phyloP scores from a whole-genome alignment of 1,284 basidiomycete species.

The Gomphus bonarii region DNA sequence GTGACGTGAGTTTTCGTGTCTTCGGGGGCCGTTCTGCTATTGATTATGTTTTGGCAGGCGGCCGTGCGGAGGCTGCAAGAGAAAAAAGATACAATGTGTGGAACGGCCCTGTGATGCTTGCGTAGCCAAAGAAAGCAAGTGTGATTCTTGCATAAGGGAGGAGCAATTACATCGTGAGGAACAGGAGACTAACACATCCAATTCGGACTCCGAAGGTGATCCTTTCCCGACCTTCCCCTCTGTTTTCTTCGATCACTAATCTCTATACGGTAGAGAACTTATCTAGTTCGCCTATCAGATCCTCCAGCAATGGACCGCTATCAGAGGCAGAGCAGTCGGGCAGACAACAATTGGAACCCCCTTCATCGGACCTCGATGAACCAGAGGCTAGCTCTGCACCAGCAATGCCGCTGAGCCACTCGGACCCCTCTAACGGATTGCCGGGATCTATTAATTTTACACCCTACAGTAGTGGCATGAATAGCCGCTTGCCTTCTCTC shows the following conservation, averaged over 20 bases:
- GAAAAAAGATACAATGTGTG: background rate
- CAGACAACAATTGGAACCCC: background rate
- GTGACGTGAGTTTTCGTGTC: background rate
- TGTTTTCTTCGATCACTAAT: background rate
- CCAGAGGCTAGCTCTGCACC: background rate
- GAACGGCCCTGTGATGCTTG: background rate
- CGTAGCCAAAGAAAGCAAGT: background rate
- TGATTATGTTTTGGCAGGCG: background rate
- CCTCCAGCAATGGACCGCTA: background rate
- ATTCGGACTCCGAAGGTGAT: background rate
- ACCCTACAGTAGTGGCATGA: background rate
- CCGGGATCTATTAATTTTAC: background rate
- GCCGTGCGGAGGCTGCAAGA: constrained; percentile 2
- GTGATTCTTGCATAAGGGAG: background rate
- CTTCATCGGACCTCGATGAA: background rate
- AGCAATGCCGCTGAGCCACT: background rate
- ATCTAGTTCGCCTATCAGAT: background rate
- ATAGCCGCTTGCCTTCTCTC: background rate
- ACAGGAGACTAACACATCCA: background rate
- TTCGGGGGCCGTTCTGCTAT: background rate
- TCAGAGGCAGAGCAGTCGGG: background rate
- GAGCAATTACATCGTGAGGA: background rate
- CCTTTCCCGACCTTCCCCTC: background rate
- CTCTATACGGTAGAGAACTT: background rate
- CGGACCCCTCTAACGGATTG: background rate